Evolutionary conservation across 257 asterid genomes (phyloP).

Genomic region (Solanum pennellii): DNA sequence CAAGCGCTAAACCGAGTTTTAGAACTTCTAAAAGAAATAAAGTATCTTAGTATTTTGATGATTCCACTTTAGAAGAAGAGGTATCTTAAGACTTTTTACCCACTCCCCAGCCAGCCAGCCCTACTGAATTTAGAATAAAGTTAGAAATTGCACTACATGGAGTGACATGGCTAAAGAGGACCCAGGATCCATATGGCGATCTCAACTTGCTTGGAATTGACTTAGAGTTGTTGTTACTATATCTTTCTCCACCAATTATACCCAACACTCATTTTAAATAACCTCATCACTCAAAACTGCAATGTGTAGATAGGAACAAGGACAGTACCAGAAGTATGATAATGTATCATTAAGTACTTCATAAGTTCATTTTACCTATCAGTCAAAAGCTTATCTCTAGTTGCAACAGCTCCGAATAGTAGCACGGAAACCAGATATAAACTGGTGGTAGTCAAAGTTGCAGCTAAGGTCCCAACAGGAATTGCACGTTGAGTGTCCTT

Average conservation of each 20-base stretch:
- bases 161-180: not conserved
- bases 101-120: not conserved
- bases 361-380: conserved; percentile 53
- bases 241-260: not conserved
- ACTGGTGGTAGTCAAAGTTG: conserved; percentile 71
- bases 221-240: not conserved
- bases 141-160: not conserved
- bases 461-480: conserved; percentile 92
- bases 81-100: not conserved
- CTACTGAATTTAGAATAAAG: not conserved
- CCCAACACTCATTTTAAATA: not conserved
- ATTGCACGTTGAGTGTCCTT: conserved; percentile 97
- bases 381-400: conserved; percentile 90
- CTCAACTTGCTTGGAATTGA: not conserved
- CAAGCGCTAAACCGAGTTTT: not conserved
- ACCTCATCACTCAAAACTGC: not conserved
- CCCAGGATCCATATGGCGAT: not conserved
- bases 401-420: conserved; percentile 90
- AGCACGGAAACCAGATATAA: conserved; percentile 69
- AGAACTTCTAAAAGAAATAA: not conserved
- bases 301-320: not conserved
- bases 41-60: not conserved
- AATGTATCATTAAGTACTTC: not conserved
- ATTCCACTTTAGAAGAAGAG: not conserved
- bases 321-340: not conserved